Evolutionary conservation across 306 rosid genomes (phyloP), one percentile per base, ranked within the genome.

Genomic region (Glycine tomentella): DNA sequence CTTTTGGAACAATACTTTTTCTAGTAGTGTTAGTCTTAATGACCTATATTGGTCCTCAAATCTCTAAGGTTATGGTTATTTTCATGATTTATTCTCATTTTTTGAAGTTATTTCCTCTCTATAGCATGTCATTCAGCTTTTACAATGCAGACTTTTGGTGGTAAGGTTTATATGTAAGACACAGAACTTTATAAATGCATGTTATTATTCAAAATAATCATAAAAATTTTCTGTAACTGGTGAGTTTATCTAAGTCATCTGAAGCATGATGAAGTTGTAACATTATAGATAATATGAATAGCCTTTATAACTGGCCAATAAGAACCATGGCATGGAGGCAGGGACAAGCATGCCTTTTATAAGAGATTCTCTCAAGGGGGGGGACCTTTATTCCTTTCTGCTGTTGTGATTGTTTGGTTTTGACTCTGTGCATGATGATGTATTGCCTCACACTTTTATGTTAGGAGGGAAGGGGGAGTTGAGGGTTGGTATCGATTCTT

Each of bases 281-380:
- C 9, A 62, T 61, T 25, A 61, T 25, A 59, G 65, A 20, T 25
- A 31, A 62, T 4, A 31, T 63, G 69, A 63, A 33, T 34, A 36
- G 69, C 48, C 69, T 64, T 64, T 33, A 11, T 61, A 31, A 61
- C 42, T 61, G 44, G 68, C 44, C 68, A 31, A 25, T 62, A 11
- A 62, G 14, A 31, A 62, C 40, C 68, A 62, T 62, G 8, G 16
- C 42, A 31, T 10, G 42, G 44, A 45, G 44, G 8, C 14, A 62
- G 11, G 7, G 16, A 34, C 45, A 33, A 62, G 6, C 64, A 16
- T 3, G 64, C 34, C 8, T 57, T 62, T 12, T 11, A 11, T 61
- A 31, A 5, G 69, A 33, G 45, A 33, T 62, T 62, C 15, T 62
- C 16, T 31, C 45, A 11, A 61, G 67, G 45, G 69, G 67, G 45